These are phyloP conservation scores for Kalmusia sp. DNA, from an alignment of 2,329 filamentous ascomycete species.

Conservation along the genomic window DNA sequence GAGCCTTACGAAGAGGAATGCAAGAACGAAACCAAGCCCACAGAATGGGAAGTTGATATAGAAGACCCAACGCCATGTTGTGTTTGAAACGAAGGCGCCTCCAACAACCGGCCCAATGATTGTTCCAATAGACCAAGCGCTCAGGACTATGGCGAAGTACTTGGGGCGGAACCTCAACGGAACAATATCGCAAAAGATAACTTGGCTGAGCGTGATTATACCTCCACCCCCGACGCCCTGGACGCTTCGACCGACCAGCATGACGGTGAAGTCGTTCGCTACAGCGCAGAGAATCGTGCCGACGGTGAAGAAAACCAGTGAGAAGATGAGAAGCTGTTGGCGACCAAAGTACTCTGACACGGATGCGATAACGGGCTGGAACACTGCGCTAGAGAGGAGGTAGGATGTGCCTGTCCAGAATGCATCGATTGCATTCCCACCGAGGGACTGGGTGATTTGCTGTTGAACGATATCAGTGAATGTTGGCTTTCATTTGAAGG, in stretches of 20 bases:
- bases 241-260: constrained; percentile 45
- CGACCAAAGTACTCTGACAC: constrained; percentile 60
- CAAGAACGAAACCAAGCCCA: constrained; percentile 30
- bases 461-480: constrained; percentile 9
- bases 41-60: constrained; percentile 68
- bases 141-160: constrained; percentile 48
- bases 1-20: constrained; percentile 29
- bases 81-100: constrained; percentile 60
- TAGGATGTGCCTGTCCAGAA: constrained; percentile 78
- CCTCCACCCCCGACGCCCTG: constrained; percentile 51
- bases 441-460: constrained; percentile 32
- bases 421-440: constrained; percentile 53
- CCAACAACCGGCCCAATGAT: constrained; percentile 57
- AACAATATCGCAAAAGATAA: constrained; percentile 56
- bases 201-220: constrained; percentile 49
- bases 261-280: constrained; percentile 40
- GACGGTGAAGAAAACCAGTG: constrained; percentile 55
- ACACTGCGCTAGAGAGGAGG: constrained; percentile 69
- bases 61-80: constrained; percentile 69
- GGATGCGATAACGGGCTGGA: constrained; percentile 57
- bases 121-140: constrained; percentile 62
- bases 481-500: neutral
- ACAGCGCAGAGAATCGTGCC: constrained; percentile 55
- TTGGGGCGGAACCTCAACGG: constrained; percentile 50
- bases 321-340: constrained; percentile 43